Percentiles rank a stretch among this genome's conserved stretches.
phyloP scores from a whole-genome alignment of 2,329 filamentous ascomycete species.

The Curvularia lunata region DNA sequence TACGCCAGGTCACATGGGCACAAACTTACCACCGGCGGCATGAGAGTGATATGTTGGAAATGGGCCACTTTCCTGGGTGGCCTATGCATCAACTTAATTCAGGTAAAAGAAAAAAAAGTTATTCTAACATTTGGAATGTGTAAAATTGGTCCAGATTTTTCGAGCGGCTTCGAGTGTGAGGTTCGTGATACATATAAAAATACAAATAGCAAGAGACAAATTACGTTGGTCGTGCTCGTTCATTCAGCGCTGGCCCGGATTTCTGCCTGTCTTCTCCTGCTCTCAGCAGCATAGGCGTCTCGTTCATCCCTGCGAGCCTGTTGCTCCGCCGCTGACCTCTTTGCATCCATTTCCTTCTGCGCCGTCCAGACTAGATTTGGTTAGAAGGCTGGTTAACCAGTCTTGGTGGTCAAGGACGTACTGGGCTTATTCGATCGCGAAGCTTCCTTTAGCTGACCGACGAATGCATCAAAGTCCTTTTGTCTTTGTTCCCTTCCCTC shows the following conservation, averaged over 20 bases:
- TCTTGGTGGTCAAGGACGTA: constrained; percentile 55
- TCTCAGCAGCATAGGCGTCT: constrained; percentile 40
- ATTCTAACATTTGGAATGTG: neutral
- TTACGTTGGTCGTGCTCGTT: constrained; percentile 8
- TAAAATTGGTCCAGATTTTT: neutral
- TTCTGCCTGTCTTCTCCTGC: constrained; percentile 42
- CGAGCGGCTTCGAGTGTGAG: constrained; percentile 17
- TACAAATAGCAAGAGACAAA: constrained; percentile 17
- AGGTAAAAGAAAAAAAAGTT: neutral
- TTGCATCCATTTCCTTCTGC: constrained; percentile 44
- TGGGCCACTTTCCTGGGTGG: too few relatives aligned
- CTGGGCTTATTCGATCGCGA: constrained; percentile 91
- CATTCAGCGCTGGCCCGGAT: constrained; percentile 41
- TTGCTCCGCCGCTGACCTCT: constrained; percentile 34
- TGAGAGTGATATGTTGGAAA: neutral
- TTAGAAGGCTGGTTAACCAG: constrained; percentile 18
- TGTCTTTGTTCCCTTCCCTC: constrained; percentile 77
- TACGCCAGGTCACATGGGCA: constrained; percentile 38
- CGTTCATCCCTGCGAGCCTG: constrained; percentile 41
- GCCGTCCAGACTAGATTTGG: constrained; percentile 41
- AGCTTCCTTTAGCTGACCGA: constrained; percentile 81
- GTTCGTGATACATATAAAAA: constrained; percentile 28
- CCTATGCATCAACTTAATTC: neutral
- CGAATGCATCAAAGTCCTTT: constrained; percentile 89
- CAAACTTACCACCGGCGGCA: neutral